Percentiles rank a stretch among this genome's conserved stretches.
phyloP scores from a whole-genome alignment of 2,329 filamentous ascomycete species.

The Fusarium nematophilum region DNA sequence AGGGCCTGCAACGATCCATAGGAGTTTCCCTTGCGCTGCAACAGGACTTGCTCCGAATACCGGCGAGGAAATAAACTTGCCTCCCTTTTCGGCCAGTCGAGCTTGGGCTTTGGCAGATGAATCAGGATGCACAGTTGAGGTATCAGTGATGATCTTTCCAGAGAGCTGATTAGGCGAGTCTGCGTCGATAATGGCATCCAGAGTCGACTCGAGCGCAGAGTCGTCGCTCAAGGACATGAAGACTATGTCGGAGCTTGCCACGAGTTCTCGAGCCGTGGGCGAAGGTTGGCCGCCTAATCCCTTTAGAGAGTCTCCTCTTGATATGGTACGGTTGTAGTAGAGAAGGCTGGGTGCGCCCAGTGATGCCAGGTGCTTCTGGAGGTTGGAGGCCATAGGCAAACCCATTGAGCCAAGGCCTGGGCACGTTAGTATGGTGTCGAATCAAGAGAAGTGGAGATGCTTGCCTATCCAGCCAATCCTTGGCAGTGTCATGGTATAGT shows the following conservation, averaged over 20 bases:
- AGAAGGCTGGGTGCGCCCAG: conserved; percentile 42
- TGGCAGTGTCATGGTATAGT: conserved; percentile 1
- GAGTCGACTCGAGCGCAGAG: conserved; percentile 48
- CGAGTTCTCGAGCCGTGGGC: conserved; percentile 40
- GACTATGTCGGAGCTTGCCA: conserved; percentile 47
- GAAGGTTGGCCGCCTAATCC: conserved; percentile 44
- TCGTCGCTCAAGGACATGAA: conserved; percentile 59
- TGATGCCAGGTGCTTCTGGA: conserved; percentile 55
- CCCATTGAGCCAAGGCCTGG: conserved; percentile 64
- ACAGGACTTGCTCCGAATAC: conserved; percentile 64
- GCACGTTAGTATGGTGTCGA: accelerated
- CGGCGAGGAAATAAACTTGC: conserved; percentile 56
- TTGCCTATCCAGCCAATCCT: conserved; percentile 31
- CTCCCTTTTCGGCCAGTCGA: conserved; percentile 45
- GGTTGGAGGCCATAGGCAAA: conserved; percentile 59
- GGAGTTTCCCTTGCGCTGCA: conserved; percentile 57
- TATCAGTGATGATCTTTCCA: conserved; percentile 60
- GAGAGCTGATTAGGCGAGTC: conserved; percentile 22
- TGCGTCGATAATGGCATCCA: conserved; percentile 46
- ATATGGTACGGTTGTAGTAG: conserved; percentile 61
- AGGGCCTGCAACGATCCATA: conserved; percentile 60
- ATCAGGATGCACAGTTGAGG: conserved; percentile 61
- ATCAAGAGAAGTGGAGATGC: accelerated
- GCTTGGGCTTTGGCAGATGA: conserved; percentile 49
- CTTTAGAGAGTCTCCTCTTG: conserved; percentile 52